These are phyloP conservation scores for Penicillium occitanis DNA, from an alignment of 2,329 filamentous ascomycete genomes.

Conservation along the genomic window DNA sequence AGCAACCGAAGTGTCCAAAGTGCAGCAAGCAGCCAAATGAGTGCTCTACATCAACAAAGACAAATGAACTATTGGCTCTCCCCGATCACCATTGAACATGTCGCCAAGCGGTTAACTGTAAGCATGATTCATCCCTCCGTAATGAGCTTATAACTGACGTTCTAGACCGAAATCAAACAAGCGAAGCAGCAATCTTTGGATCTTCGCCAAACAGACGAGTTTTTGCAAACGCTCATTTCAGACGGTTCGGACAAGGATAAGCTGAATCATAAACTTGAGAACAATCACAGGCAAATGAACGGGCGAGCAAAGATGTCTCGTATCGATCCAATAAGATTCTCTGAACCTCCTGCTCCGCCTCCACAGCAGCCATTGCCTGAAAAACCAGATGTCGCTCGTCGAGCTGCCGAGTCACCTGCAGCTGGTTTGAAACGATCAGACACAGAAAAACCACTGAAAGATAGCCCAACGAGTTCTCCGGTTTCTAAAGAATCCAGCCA, in stretches of 20 bases:
- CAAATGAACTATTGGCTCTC: conserved; percentile 81
- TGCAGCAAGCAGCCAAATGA: conserved; percentile 55
- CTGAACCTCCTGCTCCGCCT: conserved; percentile 87
- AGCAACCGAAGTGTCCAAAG: conserved; percentile 59
- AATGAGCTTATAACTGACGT: background rate
- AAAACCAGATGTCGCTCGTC: conserved; percentile 69
- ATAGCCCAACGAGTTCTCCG: conserved; percentile 44
- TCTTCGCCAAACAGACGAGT: conserved; percentile 76
- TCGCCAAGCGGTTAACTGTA: conserved; percentile 83
- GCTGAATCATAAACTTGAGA: conserved; percentile 41
- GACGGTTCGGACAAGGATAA: conserved; percentile 59
- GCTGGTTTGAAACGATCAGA: conserved; percentile 69
- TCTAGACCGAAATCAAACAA: conserved; percentile 81
- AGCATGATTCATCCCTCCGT: conserved; percentile 23
- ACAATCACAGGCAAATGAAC: conserved; percentile 47
- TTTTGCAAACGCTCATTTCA: conserved; percentile 73
- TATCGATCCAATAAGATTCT: conserved; percentile 79
- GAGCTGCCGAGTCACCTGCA: conserved; percentile 46
- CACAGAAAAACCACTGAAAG: conserved; percentile 68
- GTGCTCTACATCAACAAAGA: conserved; percentile 67
- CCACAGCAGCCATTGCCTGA: conserved; percentile 91
- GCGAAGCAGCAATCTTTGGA: conserved; percentile 87
- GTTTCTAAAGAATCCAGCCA: conserved; percentile 64
- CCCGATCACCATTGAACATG: conserved; percentile 88
- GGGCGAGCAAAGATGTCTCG: conserved; percentile 54